Evolutionary conservation across 2,329 filamentous ascomycete genomes (phyloP), one percentile per base, ranked within the genome.

Genomic region (Zymoseptoria pseudotritici): DNA sequence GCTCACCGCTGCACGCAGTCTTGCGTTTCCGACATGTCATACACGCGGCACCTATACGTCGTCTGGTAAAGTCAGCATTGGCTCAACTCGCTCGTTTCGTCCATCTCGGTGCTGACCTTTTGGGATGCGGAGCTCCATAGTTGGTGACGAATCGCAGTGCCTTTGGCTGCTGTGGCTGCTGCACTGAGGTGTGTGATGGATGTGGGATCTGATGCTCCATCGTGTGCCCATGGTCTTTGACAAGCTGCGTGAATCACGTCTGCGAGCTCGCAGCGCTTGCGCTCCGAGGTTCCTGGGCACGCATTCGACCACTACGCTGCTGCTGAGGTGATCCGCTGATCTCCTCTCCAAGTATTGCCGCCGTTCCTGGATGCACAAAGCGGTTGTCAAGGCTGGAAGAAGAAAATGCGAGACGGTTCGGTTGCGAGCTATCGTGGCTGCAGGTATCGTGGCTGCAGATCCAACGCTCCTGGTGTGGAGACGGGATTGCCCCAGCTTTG

Each of bases 61-160:
- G 83, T 68, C 89, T 68, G 49, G 42, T 20, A 29, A n/a, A 36
- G 52, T 29, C 22, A 26, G n/a, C n/a, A 29, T 57, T 4, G n/a
- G 22, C 8, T 29, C n/a, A n/a, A 13, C 22, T 19, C 24, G 24
- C 22, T 52, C 24, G 6, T 17, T 10, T 54, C 13, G 36, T 54
- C 13, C 24, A 58, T 13, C 7, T 24, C 9, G 10, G 24, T 20
- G 58, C 61, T 53, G 57, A 67, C 63, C 67, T 81, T 75, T 92
- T 93, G 24, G 87, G 87, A 63, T 89, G 88, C 54, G 89, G 89
- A 65, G 90, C 87, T 63, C 89, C 89, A 75, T 91, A 88, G 69
- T 87, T 91, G 65, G 90, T 89, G 67, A 93, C 89, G 73, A 92
- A 93, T 67, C 89, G 87, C 52, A 75, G 56, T 10, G 65, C 63